These are phyloP conservation scores for Aspergillus fructus DNA, from an alignment of 2,329 filamentous ascomycete species.

Conservation along the genomic window DNA sequence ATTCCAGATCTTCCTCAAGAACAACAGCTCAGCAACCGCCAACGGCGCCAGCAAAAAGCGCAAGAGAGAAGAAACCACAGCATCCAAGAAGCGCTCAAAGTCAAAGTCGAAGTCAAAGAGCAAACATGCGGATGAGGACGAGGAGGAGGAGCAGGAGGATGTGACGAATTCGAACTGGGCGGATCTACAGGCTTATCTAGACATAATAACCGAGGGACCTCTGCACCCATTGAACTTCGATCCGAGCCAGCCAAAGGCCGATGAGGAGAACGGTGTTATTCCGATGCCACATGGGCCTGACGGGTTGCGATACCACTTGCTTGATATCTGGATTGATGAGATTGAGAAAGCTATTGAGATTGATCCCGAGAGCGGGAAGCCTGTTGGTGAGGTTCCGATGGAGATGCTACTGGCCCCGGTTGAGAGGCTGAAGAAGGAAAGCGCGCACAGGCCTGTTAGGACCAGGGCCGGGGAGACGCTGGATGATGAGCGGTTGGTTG, in stretches of 20 bases:
- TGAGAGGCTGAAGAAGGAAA: conserved; percentile 46
- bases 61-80: conserved; percentile 28
- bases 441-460: conserved; percentile 71
- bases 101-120: conserved; percentile 29
- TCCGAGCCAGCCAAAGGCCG: conserved; percentile 26
- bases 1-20: conserved; percentile 50
- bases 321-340: conserved; percentile 93
- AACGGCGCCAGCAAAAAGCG: conserved; percentile 27
- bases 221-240: conserved; percentile 42
- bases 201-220: conserved; percentile 41
- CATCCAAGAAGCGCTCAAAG: conserved; percentile 21
- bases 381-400: conserved; percentile 39
- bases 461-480: conserved; percentile 68
- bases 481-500: conserved; percentile 70
- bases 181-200: conserved; percentile 38
- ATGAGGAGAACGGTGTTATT: conserved; percentile 29
- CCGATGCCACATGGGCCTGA: conserved; percentile 66
- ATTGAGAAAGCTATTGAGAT: conserved; percentile 66
- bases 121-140: conserved; percentile 21
- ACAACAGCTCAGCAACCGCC: conserved; percentile 8
- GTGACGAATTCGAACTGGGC: conserved; percentile 22
- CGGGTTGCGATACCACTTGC: conserved; percentile 78
- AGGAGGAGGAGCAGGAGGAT: conserved; percentile 18
- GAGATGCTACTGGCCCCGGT: conserved; percentile 46
- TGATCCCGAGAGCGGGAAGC: conserved; percentile 36